These are phyloP conservation scores for Ophiostoma triangulosporum DNA, from an alignment of 2,329 filamentous ascomycete species.

Conservation along the genomic window DNA sequence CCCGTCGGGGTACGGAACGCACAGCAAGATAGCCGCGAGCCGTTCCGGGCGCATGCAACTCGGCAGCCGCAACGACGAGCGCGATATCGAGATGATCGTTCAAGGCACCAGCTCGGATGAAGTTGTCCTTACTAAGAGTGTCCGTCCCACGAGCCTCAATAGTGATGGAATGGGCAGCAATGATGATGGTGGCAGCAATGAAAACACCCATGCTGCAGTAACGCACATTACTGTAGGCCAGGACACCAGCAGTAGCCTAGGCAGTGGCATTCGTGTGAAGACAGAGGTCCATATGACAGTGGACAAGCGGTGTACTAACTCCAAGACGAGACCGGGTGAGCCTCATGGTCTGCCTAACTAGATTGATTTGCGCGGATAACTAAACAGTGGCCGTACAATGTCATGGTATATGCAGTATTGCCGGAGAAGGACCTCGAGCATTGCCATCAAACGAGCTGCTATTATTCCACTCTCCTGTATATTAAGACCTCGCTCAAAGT, in stretches of 20 bases:
- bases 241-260: not conserved
- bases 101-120: constrained; percentile 11
- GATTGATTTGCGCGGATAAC: too few species aligned
- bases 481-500: too few species aligned
- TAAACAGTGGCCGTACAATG: too few species aligned
- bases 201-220: not conserved
- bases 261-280: constrained; percentile 9
- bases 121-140: constrained; percentile 9
- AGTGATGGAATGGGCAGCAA: constrained; percentile 3
- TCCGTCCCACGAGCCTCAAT: constrained; percentile 1
- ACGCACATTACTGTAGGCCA: not conserved
- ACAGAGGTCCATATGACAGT: constrained; percentile 10
- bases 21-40: constrained; percentile 10
- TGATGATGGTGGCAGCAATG: not conserved
- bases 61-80: constrained; percentile 7
- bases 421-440: too few species aligned
- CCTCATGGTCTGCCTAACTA: constrained; percentile 3
- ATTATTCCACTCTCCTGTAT: too few species aligned
- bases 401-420: too few species aligned
- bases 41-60: constrained; percentile 7
- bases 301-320: constrained; percentile 1
- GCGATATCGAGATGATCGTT: constrained; percentile 11
- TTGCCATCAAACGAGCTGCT: too few species aligned
- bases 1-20: constrained; percentile 2
- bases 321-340: not conserved